Base-by-base conservation (phyloP, 73 alveolate species). In the Paramecium sexaurelia region DNA sequence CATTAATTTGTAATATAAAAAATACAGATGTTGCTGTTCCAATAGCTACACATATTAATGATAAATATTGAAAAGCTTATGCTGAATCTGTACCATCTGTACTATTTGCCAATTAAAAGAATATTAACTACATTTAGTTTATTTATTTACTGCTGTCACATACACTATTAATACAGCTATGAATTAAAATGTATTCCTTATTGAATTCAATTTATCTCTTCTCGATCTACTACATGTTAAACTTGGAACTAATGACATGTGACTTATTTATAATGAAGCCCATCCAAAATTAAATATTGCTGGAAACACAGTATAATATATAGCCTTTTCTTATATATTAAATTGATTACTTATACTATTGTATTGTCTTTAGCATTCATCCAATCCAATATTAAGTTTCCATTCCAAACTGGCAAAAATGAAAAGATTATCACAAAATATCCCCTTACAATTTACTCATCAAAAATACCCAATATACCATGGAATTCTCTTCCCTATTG, bases 401-500 rank as follows among this genome's bases (percentile, higher is more conserved):
- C 90, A 85, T 85, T 43, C 95, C 95, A 89, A 45, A 85, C 73
- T 17, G 92, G 95, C 33, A 90, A 32, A 41, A 93, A 87, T 20
- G 96, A 78, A 4, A 91, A 69, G 37, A 93, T n/a, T 11, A 93
- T 69, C 8, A 91, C 90, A 39, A 78, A 37, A 78, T 78, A 78
- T 20, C 90, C 90, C 32, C 90, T 78, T 1, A 9, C 7, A 43
- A n/a, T 22, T 15, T 51, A 41, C 41, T 19, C 32, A 36, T 1
- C 6, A 78, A 17, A n/a, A 9, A 68, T 55, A 97, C 41, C 91
- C 36, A 26, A 96, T 92, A 78, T 96, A 96, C 99, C 99, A 96
- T 24, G 98, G 98, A 20, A 91, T 93, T 75, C 98, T 85, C 71
- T 83, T 92, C 33, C 99, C 99, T 5, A 95, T 92, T 39, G 95